Evolutionary conservation across 1,139 yeast genomes (phyloP), one percentile per base, ranked within the genome.

Genomic region (Sugiyamaella neomexicana): DNA sequence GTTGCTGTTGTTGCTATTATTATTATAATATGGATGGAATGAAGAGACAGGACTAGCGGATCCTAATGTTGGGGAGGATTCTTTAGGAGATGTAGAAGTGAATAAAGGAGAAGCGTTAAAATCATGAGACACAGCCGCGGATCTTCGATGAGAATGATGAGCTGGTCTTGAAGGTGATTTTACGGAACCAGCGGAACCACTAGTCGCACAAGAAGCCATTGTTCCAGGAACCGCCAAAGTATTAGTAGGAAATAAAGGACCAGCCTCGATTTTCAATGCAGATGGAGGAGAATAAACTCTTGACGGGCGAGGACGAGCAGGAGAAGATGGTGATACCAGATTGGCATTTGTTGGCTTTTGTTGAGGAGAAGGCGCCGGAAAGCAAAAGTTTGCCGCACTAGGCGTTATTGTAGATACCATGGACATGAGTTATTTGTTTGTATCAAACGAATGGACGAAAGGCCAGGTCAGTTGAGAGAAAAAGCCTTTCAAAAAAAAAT

Each of bases 41-140:
- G 39, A 32, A 16, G 39, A 20, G 6, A 27, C 13, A 10, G 52
- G 34, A 32, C 40, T 17, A 5, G 27, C 16, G 5, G 40, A 37
- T 23, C 31, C 40, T 10, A 37, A 37, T 9, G 49, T 41, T 12
- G 47, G 49, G 15, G 41, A 34, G 8, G 41, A 34, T n/a, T 48
- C 32, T 23, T 41, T 40, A 1, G 52, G 40, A 1, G 46, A 40
- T 10, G 43, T 39, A 5, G 36, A 20, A 29, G 44, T 27, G 16
- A 46, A 38, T 17, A 46, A 25, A 7, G 51, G 48, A 5, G 53
- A 46, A 23, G 52, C 34, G 25, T 42, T 34, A 34, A 62, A 61
- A 49, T 65, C 68, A 39, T 60, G 61, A 16, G 68, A 65, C 9
- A 70, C 68, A 9, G 73, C 73, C 1, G 68, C 73, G 3, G 72